phyloP scores from a whole-genome alignment of 495 filamentous ascomycete species.

The Penicillium pancosmium region DNA sequence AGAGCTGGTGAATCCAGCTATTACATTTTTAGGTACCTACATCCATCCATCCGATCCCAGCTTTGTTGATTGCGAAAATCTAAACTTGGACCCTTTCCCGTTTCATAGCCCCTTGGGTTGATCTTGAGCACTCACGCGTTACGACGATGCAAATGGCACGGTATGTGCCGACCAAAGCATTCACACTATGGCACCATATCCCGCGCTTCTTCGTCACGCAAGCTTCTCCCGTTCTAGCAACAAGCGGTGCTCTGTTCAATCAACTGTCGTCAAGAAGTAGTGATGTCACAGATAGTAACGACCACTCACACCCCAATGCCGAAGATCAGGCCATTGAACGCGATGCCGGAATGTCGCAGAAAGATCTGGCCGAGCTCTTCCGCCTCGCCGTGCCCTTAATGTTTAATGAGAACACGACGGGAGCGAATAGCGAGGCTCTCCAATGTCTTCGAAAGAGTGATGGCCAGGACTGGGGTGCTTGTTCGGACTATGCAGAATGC shows the following conservation, averaged over 20 bases:
- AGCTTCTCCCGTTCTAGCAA: conserved; percentile 23
- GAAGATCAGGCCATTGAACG: conserved; percentile 24
- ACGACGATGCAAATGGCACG: conserved; percentile 30
- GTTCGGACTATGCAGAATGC: conserved; percentile 33
- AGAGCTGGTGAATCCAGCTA: conserved; percentile 37
- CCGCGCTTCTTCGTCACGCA: conserved; percentile 36
- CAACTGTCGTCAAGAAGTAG: conserved; percentile 10
- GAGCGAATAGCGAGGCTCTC: conserved; percentile 39
- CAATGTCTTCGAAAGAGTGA: conserved; percentile 32
- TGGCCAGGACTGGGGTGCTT: conserved; percentile 28
- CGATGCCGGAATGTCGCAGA: conserved; percentile 21
- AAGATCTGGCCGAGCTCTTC: conserved; percentile 27
- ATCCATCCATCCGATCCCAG: not conserved
- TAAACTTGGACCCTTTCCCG: not conserved
- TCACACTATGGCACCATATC: conserved; percentile 38
- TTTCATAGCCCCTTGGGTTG: conserved; percentile 48
- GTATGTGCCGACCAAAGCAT: conserved; percentile 28
- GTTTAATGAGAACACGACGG: conserved; percentile 32
- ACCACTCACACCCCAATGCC: conserved; percentile 11
- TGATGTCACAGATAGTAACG: not conserved
- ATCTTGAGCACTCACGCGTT: conserved; percentile 40
- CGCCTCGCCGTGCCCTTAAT: conserved; percentile 21
- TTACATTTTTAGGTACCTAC: conserved; percentile 38
- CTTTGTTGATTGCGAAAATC: not conserved
- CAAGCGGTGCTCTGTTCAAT: conserved; percentile 24